phyloP scores from a whole-genome alignment of 176 grass and related monocot genomes.

The Juncus effusus region DNA sequence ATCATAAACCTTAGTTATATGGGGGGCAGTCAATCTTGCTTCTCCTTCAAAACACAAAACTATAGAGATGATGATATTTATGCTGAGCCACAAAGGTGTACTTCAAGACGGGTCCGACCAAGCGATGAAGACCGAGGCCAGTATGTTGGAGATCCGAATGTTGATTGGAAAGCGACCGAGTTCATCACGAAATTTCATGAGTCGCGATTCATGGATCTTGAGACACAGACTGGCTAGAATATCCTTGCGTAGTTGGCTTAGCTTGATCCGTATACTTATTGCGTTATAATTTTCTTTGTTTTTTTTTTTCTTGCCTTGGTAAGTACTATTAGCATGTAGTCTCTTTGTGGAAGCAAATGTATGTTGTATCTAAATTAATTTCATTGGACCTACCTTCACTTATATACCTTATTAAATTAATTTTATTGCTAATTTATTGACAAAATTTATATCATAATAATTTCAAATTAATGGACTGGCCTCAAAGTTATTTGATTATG shows the following conservation, averaged over 20 bases:
- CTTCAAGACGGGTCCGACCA: slow-evolving; percentile 49
- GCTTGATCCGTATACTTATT: slow-evolving; percentile 9
- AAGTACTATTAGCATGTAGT: neutral
- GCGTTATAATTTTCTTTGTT: slow-evolving; percentile 1
- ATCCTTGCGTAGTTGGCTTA: slow-evolving; percentile 9
- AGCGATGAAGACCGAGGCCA: slow-evolving; percentile 60
- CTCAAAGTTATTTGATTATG: too few species aligned
- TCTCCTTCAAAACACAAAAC: slow-evolving; percentile 29
- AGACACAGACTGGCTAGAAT: slow-evolving; percentile 11
- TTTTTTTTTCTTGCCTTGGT: slow-evolving; percentile 14
- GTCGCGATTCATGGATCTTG: slow-evolving; percentile 23
- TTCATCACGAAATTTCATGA: slow-evolving; percentile 9
- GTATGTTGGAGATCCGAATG: slow-evolving; percentile 59
- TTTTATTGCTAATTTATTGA: too few species aligned
- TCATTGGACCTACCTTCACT: too few species aligned
- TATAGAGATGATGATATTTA: slow-evolving; percentile 30
- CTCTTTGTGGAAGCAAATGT: slow-evolving; percentile 13
- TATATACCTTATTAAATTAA: too few species aligned
- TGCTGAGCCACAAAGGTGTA: slow-evolving; percentile 35
- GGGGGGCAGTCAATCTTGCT: slow-evolving; percentile 27
- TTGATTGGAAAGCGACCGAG: slow-evolving; percentile 38
- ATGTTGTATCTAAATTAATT: too few species aligned
- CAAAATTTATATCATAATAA: too few species aligned
- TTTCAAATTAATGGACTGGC: too few species aligned
- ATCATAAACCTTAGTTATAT: slow-evolving; percentile 18